Percentiles rank a stretch among this genome's conserved stretches.
Evolutionary conservation across 768 basidiomycete genomes (phyloP).

Genomic region (Hericium coralloides): DNA sequence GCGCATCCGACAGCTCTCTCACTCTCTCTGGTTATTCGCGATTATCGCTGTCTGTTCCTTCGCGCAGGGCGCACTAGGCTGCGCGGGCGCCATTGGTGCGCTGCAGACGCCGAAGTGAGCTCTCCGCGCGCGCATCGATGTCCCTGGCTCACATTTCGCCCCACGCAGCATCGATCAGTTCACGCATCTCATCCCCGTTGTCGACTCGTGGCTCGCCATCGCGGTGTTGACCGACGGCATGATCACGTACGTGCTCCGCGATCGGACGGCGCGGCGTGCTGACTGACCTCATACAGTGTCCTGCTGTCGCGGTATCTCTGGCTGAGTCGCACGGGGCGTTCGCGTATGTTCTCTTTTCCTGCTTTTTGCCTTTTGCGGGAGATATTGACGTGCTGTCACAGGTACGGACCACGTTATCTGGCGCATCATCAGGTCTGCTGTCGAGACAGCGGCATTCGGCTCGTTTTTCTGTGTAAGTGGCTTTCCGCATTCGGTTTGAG

Average conservation of each 20-base stretch:
- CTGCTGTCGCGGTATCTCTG: neutral
- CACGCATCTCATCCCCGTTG: conserved; percentile 19
- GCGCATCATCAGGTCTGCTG: conserved; percentile 20
- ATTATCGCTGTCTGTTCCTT: conserved; percentile 13
- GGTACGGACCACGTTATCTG: conserved; percentile 23
- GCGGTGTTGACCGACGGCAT: conserved; percentile 21
- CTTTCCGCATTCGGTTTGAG: neutral
- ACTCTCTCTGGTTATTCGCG: conserved; percentile 16
- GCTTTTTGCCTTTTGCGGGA: neutral
- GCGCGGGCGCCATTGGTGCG: conserved; percentile 18
- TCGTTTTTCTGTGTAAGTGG: conserved; percentile 25
- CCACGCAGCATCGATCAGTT: conserved; percentile 18
- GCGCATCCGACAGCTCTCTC: conserved; percentile 21
- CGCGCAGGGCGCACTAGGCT: conserved; percentile 18
- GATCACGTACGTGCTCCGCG: conserved; percentile 19
- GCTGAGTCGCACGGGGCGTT: neutral
- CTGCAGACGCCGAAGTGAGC: conserved; percentile 17
- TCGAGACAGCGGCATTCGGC: conserved; percentile 24
- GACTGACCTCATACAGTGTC: neutral
- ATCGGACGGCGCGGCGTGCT: neutral
- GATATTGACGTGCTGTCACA: neutral
- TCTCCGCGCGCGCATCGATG: neutral
- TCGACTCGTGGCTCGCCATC: conserved; percentile 22
- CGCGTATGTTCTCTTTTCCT: neutral
- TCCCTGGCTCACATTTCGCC: neutral